Conservation (phyloP, 2,329 filamentous ascomycete species). For the Ophiostoma triangulosporum region DNA sequence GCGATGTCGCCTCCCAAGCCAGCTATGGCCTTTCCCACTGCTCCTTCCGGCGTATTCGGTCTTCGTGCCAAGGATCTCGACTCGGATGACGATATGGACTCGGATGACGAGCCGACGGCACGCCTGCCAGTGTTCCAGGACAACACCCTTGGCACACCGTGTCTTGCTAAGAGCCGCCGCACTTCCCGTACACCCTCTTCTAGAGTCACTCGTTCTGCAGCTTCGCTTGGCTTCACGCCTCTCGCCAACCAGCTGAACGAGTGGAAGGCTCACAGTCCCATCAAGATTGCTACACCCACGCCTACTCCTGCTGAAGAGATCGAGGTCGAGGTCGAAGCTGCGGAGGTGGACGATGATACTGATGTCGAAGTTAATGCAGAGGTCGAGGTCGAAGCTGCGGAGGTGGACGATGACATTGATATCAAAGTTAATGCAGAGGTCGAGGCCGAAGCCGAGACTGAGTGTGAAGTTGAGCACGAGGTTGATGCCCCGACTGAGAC, state of each 20-base stretch:
- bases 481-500: not conserved
- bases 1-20: conserved; percentile 14
- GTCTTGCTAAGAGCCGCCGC: conserved; percentile 18
- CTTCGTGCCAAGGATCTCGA: conserved; percentile 36
- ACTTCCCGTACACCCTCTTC: conserved; percentile 11
- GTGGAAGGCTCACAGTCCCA: conserved; percentile 49
- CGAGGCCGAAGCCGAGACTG: conserved; percentile 5
- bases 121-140: conserved; percentile 14
- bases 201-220: conserved; percentile 1
- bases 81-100: conserved; percentile 41
- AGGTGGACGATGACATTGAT: not conserved
- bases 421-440: conserved; percentile 9
- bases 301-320: not conserved
- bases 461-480: conserved; percentile 15
- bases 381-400: not conserved
- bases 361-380: not conserved
- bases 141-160: conserved; percentile 29
- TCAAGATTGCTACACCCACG: conserved; percentile 20
- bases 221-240: conserved; percentile 45
- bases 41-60: conserved; percentile 22
- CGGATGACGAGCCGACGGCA: conserved; percentile 37
- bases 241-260: conserved; percentile 46
- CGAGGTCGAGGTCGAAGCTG: conserved; percentile 6
- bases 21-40: conserved; percentile 8
- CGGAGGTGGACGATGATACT: conserved; percentile 4